Evolutionary conservation across 2,329 filamentous ascomycete genomes (phyloP).

Genomic region (Emmonsia crescens): DNA sequence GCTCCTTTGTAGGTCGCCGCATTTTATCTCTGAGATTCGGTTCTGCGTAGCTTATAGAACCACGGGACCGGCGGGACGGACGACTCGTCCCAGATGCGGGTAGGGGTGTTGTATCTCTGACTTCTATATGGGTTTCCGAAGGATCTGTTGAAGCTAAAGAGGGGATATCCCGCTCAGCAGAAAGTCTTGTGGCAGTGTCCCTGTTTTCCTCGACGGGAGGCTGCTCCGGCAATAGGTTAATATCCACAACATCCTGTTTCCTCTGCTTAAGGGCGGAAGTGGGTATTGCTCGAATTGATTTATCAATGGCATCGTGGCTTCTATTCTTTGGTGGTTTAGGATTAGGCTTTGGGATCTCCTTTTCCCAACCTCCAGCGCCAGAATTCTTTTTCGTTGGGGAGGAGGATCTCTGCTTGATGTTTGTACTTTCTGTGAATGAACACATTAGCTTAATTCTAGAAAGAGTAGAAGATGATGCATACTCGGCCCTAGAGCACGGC

Average conservation of each 20-base stretch:
- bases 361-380: not conserved
- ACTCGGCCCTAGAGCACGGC: slow-evolving; percentile 31
- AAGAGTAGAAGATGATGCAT: slow-evolving; percentile 15
- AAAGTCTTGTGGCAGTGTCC: not conserved
- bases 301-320: not conserved
- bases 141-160: not conserved
- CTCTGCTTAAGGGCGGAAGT: not conserved
- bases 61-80: slow-evolving; percentile 55
- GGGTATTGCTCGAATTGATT: not conserved
- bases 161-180: not conserved
- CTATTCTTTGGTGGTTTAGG: not conserved
- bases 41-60: slow-evolving; percentile 68
- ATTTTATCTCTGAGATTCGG: slow-evolving; percentile 75
- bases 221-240: slow-evolving; percentile 20
- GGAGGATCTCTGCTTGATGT: slow-evolving; percentile 33
- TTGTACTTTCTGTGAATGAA: slow-evolving; percentile 36
- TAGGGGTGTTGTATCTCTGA: slow-evolving; percentile 17
- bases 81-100: slow-evolving; percentile 28
- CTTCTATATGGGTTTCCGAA: slow-evolving; percentile 9
- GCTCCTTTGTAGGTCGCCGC: slow-evolving; percentile 65
- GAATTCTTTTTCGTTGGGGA: slow-evolving; percentile 21
- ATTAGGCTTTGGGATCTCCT: not conserved
- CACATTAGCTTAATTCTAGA: not conserved
- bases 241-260: not conserved
- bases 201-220: slow-evolving; percentile 7